Evolutionary conservation across 805 yeast species (phyloP).

Genomic region (Cyberlindnera amylophila): DNA sequence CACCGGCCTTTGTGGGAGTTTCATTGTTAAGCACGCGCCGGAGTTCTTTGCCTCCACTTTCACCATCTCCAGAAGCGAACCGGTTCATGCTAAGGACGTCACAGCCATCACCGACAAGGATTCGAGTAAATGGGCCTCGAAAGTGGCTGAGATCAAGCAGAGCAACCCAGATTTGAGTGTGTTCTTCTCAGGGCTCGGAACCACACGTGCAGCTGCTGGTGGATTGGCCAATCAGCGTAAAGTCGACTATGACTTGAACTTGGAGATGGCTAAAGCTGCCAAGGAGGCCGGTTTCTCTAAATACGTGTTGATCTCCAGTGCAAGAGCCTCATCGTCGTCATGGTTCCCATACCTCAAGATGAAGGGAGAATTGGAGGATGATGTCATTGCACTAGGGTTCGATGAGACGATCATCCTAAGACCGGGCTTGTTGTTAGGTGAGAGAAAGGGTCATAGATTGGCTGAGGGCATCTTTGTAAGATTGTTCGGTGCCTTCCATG

Average conservation of each 20-base stretch:
- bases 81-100: slow-evolving; percentile 18
- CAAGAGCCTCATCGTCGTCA: slow-evolving; percentile 58
- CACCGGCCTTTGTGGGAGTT: slow-evolving; percentile 74
- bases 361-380: slow-evolving; percentile 77
- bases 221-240: slow-evolving; percentile 61
- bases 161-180: slow-evolving; percentile 32
- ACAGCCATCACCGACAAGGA: slow-evolving; percentile 42
- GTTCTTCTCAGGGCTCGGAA: slow-evolving; percentile 68
- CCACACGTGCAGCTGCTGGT: slow-evolving; percentile 73
- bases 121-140: slow-evolving; percentile 45
- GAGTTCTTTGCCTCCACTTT: slow-evolving; percentile 38
- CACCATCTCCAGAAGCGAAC: slow-evolving; percentile 48
- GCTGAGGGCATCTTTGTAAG: slow-evolving; percentile 30
- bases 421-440: slow-evolving; percentile 75
- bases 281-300: slow-evolving; percentile 64
- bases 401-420: slow-evolving; percentile 67
- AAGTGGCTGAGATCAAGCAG: slow-evolving; percentile 27
- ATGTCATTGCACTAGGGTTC: slow-evolving; percentile 56
- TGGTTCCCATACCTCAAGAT: slow-evolving; percentile 54
- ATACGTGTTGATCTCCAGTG: slow-evolving; percentile 61
- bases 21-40: slow-evolving; percentile 43
- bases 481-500: slow-evolving; percentile 29
- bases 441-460: slow-evolving; percentile 41
- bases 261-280: slow-evolving; percentile 68
- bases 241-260: slow-evolving; percentile 73